Evolutionary conservation across 352 stramenopile species (phyloP).

Genomic region (Globisporangium heterothallicum): DNA sequence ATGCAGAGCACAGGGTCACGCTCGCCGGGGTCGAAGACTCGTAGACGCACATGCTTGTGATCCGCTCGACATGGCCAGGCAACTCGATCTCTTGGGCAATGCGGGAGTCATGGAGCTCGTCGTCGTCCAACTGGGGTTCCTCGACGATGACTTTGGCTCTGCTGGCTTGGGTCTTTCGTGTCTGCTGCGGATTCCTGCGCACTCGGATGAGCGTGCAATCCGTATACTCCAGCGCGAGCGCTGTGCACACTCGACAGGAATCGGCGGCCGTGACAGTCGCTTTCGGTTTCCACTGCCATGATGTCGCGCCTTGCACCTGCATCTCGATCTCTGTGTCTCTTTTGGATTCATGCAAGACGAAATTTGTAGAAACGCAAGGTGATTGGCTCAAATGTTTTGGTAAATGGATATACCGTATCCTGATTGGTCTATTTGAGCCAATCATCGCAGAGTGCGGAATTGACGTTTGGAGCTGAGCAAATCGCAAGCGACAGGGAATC

Average conservation of each 20-base stretch:
- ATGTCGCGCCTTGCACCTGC: slow-evolving; percentile 28
- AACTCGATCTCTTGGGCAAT: slow-evolving; percentile 36
- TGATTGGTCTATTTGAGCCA: neutral
- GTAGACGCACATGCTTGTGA: slow-evolving; percentile 34
- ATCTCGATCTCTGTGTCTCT: slow-evolving; percentile 12
- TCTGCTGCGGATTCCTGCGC: neutral
- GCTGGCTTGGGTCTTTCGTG: neutral
- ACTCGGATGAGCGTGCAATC: slow-evolving; percentile 49
- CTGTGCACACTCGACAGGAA: slow-evolving; percentile 25
- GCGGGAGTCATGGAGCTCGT: neutral
- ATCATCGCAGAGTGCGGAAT: neutral
- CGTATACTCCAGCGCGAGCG: slow-evolving; percentile 41
- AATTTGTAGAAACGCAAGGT: neutral
- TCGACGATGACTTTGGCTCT: neutral
- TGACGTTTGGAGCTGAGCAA: neutral
- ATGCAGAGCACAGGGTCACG: slow-evolving; percentile 51
- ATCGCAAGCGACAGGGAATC: slow-evolving; percentile 3
- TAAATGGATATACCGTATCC: neutral
- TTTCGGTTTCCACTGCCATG: slow-evolving; percentile 43
- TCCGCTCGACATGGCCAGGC: slow-evolving; percentile 36
- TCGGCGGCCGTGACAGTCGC: slow-evolving; percentile 34
- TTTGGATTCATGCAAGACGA: neutral
- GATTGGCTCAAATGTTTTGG: neutral
- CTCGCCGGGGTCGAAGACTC: slow-evolving; percentile 1
- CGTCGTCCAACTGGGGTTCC: slow-evolving; percentile 21